Conservation (phyloP, 768 basidiomycete genomes). For the Xerocomellus amylosporus region DNA sequence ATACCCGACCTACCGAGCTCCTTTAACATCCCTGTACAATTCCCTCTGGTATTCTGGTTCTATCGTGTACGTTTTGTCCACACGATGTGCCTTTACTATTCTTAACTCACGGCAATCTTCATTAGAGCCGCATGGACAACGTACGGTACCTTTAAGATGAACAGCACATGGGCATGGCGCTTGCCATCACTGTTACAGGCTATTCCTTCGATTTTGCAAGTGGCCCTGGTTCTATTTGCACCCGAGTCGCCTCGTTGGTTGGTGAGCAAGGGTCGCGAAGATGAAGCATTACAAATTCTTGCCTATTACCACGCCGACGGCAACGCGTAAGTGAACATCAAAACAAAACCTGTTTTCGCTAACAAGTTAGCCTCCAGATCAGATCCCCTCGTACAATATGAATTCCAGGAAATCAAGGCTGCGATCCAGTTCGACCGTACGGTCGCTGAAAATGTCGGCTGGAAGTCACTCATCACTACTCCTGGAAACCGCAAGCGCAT, state of each 20-base stretch:
- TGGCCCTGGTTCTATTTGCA: slow-evolving; percentile 61
- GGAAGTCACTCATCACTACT: slow-evolving; percentile 64
- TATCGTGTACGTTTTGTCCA: slow-evolving; percentile 54
- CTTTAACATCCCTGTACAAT: slow-evolving; percentile 76
- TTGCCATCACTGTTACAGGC: slow-evolving; percentile 73
- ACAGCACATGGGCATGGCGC: slow-evolving; percentile 76
- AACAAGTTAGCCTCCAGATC: slow-evolving; percentile 31
- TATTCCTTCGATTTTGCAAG: slow-evolving; percentile 64
- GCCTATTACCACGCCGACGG: slow-evolving; percentile 85
- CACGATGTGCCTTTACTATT: neutral
- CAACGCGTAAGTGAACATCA: slow-evolving; percentile 43
- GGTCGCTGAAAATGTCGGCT: slow-evolving; percentile 59
- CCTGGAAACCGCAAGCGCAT: slow-evolving; percentile 74
- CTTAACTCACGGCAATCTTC: neutral
- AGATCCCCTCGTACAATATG: slow-evolving; percentile 68
- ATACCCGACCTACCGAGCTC: slow-evolving; percentile 79
- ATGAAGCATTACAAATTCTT: slow-evolving; percentile 63
- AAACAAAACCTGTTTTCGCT: neutral
- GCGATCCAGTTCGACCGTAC: slow-evolving; percentile 67
- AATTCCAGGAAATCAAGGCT: slow-evolving; percentile 79
- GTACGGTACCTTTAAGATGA: slow-evolving; percentile 73
- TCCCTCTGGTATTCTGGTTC: slow-evolving; percentile 85
- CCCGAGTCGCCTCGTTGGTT: slow-evolving; percentile 89
- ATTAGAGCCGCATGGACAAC: slow-evolving; percentile 78
- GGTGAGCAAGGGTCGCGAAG: slow-evolving; percentile 69